Base-by-base conservation (phyloP, 164 flowering plant genomes). In the Aristolochia californica region DNA sequence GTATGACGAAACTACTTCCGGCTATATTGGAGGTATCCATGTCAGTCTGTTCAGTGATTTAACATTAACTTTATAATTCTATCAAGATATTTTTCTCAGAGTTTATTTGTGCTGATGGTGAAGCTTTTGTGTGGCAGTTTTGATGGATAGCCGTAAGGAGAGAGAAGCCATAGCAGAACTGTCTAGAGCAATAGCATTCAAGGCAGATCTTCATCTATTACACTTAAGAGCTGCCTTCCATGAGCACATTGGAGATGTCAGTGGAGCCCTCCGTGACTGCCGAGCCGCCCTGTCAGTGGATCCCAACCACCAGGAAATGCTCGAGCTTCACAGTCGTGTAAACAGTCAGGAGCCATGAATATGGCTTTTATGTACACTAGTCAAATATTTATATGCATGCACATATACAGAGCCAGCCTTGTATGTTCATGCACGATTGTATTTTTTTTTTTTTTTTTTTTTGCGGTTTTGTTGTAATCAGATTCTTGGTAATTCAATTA, bases 211-310 rank as follows among this genome's bases (percentile, higher is more conserved):
- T 59, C 95, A 94, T 56, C 96, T 94, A 47, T 79, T 94, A 14
- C 99, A 94, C 69, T 62, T 89, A 24, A 76, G 99, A 18, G 99
- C 99, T 0, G 95, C 96, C 27, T 94, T 89, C 67, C 95, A 89
- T 43, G 97, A 94, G 75, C 90, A 89, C 74, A 66, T 77, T 0
- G 95, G 91, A 1, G 87, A 94, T 66, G 88, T 80, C 8, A 34
- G 70, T 48, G 83, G 86, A 8, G 97, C 97, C 0, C 66, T 89
- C 15, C 69, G 99, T 25, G 99, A 94, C 69, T 89, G 99, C 61
- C 76, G 96, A 25, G 97, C 99, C 20, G 93, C 97, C 15, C 96
- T 93, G 49, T 89, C 97, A 11, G 87, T 93, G 5, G 97, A 93
- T 43, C 99, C 99, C 13, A 83, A 81, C 68, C 97, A 93, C 74